A percentile compares a stretch with the other conserved stretches of the same genome.
phyloP scores from a whole-genome alignment of 768 basidiomycete species.

The Dacryopinax primogenitus region DNA sequence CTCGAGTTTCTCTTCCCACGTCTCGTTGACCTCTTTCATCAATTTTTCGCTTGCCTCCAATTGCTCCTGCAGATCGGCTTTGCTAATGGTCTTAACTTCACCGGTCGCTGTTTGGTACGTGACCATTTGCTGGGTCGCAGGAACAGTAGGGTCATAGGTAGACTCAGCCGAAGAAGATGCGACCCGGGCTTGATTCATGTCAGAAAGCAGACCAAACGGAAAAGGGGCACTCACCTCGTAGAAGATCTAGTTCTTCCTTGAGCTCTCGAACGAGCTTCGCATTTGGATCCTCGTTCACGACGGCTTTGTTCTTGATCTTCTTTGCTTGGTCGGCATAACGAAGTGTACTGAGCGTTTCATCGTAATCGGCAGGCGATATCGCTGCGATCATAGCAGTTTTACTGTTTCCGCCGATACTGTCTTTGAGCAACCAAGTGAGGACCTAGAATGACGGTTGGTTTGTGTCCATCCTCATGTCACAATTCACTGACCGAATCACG shows the following conservation, averaged over 20 bases:
- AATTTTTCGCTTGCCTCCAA: constrained; percentile 90
- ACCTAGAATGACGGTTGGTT: constrained; percentile 39
- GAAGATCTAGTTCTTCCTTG: constrained; percentile 92
- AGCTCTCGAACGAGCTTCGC: constrained; percentile 97
- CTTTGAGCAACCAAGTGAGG: constrained; percentile 95
- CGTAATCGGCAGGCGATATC: constrained; percentile 96
- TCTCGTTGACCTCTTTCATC: constrained; percentile 86
- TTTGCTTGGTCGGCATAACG: constrained; percentile 98
- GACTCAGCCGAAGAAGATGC: constrained; percentile 55
- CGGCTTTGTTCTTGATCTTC: constrained; percentile 99
- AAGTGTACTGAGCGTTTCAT: constrained; percentile 90
- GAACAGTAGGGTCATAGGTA: constrained; percentile 73
- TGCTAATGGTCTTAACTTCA: constrained; percentile 86
- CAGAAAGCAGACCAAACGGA: constrained; percentile 2
- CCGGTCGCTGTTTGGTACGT: constrained; percentile 89
- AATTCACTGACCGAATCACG: constrained; percentile 71
- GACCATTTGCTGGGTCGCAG: constrained; percentile 89
- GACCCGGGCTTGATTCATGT: constrained; percentile 47
- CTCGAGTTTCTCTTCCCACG: constrained; percentile 88
- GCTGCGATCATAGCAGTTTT: constrained; percentile 99
- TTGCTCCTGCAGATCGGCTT: constrained; percentile 95
- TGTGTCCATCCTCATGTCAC: too few relatives aligned
- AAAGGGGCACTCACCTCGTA: constrained; percentile 52
- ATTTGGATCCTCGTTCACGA: constrained; percentile 99
- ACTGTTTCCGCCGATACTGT: constrained; percentile 91